Evolutionary conservation across 768 basidiomycete genomes (phyloP).

Genomic region (Dendrothele bispora): DNA sequence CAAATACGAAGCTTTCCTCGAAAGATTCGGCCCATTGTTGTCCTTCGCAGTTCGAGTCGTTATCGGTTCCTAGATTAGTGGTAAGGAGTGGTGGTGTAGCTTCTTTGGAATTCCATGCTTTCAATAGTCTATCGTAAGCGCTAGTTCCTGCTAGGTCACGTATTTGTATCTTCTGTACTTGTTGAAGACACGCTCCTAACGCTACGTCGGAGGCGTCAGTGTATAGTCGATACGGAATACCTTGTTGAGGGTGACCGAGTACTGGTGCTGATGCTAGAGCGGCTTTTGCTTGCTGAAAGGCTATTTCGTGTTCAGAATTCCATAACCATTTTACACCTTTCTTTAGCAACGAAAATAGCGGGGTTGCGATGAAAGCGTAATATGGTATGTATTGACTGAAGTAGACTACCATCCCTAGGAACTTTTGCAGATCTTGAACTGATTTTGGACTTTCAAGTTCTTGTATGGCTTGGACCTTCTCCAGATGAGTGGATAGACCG

Average conservation of each 20-base stretch:
- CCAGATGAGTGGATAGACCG: too few relatives aligned
- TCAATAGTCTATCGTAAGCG: constrained; percentile 1
- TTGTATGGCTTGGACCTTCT: too few relatives aligned
- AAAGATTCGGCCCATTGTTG: constrained; percentile 2
- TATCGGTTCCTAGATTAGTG: neutral
- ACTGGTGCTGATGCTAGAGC: constrained; percentile 23
- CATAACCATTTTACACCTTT: too few relatives aligned
- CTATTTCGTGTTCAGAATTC: constrained; percentile 10
- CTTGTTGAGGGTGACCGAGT: constrained; percentile 12
- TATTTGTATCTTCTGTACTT: constrained; percentile 10
- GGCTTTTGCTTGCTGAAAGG: constrained; percentile 14
- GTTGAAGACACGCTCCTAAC: constrained; percentile 16
- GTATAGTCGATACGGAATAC: constrained; percentile 22
- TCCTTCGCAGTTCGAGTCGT: neutral
- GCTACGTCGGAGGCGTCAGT: constrained; percentile 24
- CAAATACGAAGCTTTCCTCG: constrained; percentile 18
- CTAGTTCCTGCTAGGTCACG: constrained; percentile 10
- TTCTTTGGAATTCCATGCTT: constrained; percentile 5
- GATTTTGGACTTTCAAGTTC: too few relatives aligned
- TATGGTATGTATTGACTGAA: too few relatives aligned
- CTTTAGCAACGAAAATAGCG: too few relatives aligned
- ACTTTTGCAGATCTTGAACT: too few relatives aligned
- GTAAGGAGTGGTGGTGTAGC: constrained; percentile 15
- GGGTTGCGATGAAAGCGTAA: too few relatives aligned
- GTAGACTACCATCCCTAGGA: too few relatives aligned